Evolutionary conservation across 768 basidiomycete genomes (phyloP), one percentile per base, ranked within the genome.

Genomic region (Auricularia heimuer): DNA sequence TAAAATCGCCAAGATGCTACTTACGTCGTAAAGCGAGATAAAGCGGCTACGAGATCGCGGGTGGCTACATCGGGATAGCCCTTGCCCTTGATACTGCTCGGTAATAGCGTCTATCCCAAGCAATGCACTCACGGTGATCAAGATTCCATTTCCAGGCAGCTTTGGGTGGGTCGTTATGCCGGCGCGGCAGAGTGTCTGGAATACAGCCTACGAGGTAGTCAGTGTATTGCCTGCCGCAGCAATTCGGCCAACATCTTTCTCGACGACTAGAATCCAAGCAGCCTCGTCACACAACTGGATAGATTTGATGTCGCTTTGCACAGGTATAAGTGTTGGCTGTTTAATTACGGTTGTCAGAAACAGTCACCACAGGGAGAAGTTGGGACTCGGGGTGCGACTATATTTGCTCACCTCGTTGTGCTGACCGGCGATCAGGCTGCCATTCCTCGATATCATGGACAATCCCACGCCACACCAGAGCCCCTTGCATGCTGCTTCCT

Each of bases 51-150:
- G 6, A 98, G 80, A 68, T 95, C 87, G 6, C 94, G 82, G 0
- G 97, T 96, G 2, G 94, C 89, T 3, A 97, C 75, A 72, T 99
- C 97, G 0, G 97, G 97, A 75, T 96, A 98, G 2, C 97, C 97
- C 73, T 97, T 98, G 0, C 97, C 97, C 94, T 97, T 69, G 1
- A 37, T 6, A 62, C 29, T 21, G 21, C n/a, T 54, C 44, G 64
- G 24, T 37, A 42, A 42, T 8, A 8, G 7, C 12, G 39, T n/a
- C 44, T 29, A 64, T 10, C 62, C 37, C 54, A 18, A 36, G 44
- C 16, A 63, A 18, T 42, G 8, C 3, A 64, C 73, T 61, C 67
- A 92, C 94, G 3, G 94, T 96, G 70, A 96, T 81, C 54, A 94
- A 78, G 21, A 94, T 72, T 1, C 93, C 94, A 44, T 77, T 74